A percentile compares a stretch with the other conserved stretches of the same genome.
These are phyloP conservation scores for Pelagomonas calceolata DNA, from an alignment of 108 stramenopile species.

Conservation along the genomic window DNA sequence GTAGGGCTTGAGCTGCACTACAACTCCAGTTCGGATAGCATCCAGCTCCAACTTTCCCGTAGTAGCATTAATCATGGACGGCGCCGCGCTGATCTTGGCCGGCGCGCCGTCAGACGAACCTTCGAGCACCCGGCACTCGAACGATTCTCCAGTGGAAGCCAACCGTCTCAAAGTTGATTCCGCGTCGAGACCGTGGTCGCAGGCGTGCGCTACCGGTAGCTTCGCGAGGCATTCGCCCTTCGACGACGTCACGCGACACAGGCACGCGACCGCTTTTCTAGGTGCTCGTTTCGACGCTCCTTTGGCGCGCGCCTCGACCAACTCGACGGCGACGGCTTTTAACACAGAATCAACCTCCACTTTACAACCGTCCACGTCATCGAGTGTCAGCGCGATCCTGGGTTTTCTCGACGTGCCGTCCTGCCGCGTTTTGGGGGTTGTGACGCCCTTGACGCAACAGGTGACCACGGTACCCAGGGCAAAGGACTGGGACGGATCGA, in stretches of 20 bases:
- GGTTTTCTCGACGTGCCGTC: background rate
- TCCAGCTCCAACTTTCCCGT: constrained; percentile 52
- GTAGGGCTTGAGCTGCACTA: constrained; percentile 93
- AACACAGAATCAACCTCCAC: too few species aligned
- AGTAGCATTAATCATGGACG: background rate
- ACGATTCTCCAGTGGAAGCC: background rate
- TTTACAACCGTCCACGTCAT: too few species aligned
- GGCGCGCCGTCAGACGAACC: background rate
- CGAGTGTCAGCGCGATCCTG: background rate
- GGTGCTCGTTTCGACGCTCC: background rate
- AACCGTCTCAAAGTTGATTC: background rate
- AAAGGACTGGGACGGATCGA: constrained; percentile 21
- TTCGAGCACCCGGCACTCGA: background rate
- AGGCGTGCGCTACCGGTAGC: background rate
- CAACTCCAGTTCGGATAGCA: constrained; percentile 70
- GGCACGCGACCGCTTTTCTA: background rate
- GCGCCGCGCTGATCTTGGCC: background rate
- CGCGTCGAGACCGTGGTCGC: background rate
- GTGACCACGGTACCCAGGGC: constrained; percentile 23
- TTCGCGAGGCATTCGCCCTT: background rate
- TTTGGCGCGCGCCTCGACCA: background rate
- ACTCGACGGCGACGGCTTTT: background rate
- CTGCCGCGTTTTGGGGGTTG: background rate
- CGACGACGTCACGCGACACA: background rate
- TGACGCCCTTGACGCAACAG: background rate